Percentiles rank a stretch among this genome's conserved stretches.
These are phyloP conservation scores for Terfezia claveryi DNA, from an alignment of 495 filamentous ascomycete genomes.

Conservation along the genomic window DNA sequence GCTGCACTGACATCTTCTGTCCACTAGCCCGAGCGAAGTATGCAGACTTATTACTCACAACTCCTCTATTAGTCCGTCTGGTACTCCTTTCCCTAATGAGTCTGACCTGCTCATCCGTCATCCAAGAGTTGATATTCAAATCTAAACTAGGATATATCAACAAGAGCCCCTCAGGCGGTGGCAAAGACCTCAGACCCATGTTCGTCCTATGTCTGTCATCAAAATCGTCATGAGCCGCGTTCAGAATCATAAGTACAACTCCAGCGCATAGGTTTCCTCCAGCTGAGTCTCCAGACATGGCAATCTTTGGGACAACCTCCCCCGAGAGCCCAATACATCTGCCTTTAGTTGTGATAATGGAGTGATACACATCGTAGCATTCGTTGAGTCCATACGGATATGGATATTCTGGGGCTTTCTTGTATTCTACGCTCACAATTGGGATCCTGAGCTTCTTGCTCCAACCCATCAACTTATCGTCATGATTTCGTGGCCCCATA, in stretches of 20 bases:
- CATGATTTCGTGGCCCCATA: constrained; percentile 75
- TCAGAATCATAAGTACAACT: constrained; percentile 66
- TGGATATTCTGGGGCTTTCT: constrained; percentile 81
- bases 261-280: constrained; percentile 77
- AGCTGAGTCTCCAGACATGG: constrained; percentile 78
- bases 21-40: constrained; percentile 25
- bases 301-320: constrained; percentile 41
- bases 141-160: constrained; percentile 79
- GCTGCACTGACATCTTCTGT: constrained; percentile 5
- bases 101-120: constrained; percentile 93
- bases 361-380: constrained; percentile 83
- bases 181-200: constrained; percentile 28
- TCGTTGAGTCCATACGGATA: constrained; percentile 93
- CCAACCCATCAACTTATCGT: constrained; percentile 84
- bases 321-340: constrained; percentile 72
- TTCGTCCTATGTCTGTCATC: constrained; percentile 14
- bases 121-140: constrained; percentile 97
- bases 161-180: constrained; percentile 58
- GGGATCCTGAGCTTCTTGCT: constrained; percentile 65
- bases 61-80: constrained; percentile 50
- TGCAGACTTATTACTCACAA: constrained; percentile 57
- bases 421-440: constrained; percentile 76
- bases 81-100: constrained; percentile 66
- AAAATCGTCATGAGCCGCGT: constrained; percentile 40
- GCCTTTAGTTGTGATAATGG: constrained; percentile 51